Evolutionary conservation across 768 basidiomycete genomes (phyloP).

Genomic region (Trichaptum fuscoviolaceum): DNA sequence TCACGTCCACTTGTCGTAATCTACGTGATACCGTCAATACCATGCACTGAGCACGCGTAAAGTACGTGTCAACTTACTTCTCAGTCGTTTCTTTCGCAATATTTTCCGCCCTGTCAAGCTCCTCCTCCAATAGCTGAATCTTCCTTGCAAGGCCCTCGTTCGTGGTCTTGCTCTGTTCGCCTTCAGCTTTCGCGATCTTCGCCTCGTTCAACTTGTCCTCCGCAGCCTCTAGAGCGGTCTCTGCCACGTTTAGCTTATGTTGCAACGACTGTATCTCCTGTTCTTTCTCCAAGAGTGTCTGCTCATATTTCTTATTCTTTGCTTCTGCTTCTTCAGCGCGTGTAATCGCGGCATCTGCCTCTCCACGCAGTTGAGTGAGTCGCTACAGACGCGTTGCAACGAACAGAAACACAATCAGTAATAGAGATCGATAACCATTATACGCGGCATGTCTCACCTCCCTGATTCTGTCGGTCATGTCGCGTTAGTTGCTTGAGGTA

Average conservation of each 20-base stretch:
- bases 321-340: conserved; percentile 88
- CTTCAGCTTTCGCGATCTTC: conserved; percentile 62
- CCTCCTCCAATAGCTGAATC: conserved; percentile 89
- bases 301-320: conserved; percentile 75
- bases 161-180: conserved; percentile 62
- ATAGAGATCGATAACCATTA: neutral
- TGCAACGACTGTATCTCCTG: conserved; percentile 80
- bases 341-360: conserved; percentile 74
- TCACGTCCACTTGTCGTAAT: conserved; percentile 93
- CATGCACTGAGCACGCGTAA: conserved; percentile 7
- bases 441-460: conserved; percentile 26
- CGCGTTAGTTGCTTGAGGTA: neutral
- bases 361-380: conserved; percentile 70
- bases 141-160: conserved; percentile 77
- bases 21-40: conserved; percentile 34
- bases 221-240: conserved; percentile 62
- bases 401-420: neutral
- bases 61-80: conserved; percentile 60
- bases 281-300: conserved; percentile 70
- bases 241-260: conserved; percentile 61
- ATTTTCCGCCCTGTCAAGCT: conserved; percentile 94
- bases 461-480: conserved; percentile 38
- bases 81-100: conserved; percentile 94
- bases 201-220: conserved; percentile 61
- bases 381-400: conserved; percentile 39